These are phyloP conservation scores for Cladophialophora exuberans DNA, from an alignment of 2,329 filamentous ascomycete genomes.

Conservation along the genomic window DNA sequence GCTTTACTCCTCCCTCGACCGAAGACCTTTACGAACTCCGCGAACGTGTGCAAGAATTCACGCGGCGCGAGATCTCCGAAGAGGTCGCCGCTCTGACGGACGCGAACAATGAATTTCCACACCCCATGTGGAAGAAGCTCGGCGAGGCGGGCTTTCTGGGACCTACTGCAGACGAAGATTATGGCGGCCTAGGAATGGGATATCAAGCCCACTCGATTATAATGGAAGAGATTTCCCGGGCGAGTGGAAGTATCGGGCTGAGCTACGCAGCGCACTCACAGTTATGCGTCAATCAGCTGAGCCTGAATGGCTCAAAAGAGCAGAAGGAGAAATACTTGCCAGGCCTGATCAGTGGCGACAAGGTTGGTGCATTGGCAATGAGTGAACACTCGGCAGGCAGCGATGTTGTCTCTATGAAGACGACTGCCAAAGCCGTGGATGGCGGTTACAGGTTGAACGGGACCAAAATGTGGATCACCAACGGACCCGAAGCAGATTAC, in stretches of 20 bases:
- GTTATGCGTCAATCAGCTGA: constrained; percentile 93
- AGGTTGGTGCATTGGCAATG: constrained; percentile 90
- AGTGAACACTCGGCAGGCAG: constrained; percentile 87
- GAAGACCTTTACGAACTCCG: constrained; percentile 79
- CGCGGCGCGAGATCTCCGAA: constrained; percentile 83
- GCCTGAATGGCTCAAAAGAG: constrained; percentile 77
- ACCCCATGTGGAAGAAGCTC: constrained; percentile 89
- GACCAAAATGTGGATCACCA: constrained; percentile 99
- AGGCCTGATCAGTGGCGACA: constrained; percentile 76
- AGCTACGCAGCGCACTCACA: constrained; percentile 97
- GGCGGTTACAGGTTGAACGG: constrained; percentile 86
- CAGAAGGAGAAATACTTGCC: constrained; percentile 85
- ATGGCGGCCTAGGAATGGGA: constrained; percentile 86
- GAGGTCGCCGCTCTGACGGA: constrained; percentile 84
- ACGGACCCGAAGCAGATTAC: constrained; percentile 88
- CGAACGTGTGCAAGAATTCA: constrained; percentile 85
- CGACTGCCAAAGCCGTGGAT: constrained; percentile 75
- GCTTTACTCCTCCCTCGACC: constrained; percentile 67
- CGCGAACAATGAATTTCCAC: constrained; percentile 82
- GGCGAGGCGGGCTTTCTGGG: constrained; percentile 89
- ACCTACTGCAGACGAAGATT: constrained; percentile 89
- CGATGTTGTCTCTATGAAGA: constrained; percentile 96
- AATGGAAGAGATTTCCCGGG: constrained; percentile 91
- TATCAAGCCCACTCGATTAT: constrained; percentile 97
- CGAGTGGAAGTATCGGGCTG: constrained; percentile 77